Conservation (phyloP, 148 eudicot species). For the Oxyria digyna region DNA sequence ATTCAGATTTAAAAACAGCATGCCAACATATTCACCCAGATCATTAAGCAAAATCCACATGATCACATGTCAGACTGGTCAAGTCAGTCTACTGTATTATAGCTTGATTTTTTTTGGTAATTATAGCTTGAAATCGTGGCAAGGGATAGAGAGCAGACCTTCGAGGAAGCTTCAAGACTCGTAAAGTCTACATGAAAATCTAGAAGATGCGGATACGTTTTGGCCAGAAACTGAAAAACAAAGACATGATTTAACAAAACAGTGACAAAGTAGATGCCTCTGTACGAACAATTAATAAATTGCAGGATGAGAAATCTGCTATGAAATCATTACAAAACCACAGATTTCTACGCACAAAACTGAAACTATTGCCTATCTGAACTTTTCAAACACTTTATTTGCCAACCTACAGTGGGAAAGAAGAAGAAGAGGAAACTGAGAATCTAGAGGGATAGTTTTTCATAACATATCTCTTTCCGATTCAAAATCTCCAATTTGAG, state of each 20-base stretch:
- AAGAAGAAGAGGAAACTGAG: neutral
- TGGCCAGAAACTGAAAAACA: slow-evolving; percentile 18
- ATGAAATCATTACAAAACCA: neutral
- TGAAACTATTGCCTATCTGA: neutral
- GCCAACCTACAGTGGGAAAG: neutral
- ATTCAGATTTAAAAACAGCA: no score
- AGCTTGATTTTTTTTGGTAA: no score
- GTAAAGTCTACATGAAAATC: slow-evolving; percentile 61
- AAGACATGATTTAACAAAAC: neutral
- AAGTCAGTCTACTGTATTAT: slow-evolving; percentile 5
- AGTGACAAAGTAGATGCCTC: neutral
- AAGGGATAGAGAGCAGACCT: slow-evolving; percentile 27
- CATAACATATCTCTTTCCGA: neutral
- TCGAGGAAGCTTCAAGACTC: slow-evolving; percentile 72
- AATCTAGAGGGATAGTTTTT: neutral
- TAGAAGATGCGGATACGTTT: slow-evolving; percentile 55
- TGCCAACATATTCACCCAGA: neutral
- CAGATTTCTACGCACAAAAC: neutral
- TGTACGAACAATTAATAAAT: neutral
- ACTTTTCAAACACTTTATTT: neutral
- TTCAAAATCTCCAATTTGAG: neutral
- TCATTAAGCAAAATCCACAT: neutral
- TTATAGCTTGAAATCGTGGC: neutral
- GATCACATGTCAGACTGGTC: neutral
- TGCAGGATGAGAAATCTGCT: neutral